Conservation (phyloP, 768 basidiomycete species). For the Polyporus arcularius region DNA sequence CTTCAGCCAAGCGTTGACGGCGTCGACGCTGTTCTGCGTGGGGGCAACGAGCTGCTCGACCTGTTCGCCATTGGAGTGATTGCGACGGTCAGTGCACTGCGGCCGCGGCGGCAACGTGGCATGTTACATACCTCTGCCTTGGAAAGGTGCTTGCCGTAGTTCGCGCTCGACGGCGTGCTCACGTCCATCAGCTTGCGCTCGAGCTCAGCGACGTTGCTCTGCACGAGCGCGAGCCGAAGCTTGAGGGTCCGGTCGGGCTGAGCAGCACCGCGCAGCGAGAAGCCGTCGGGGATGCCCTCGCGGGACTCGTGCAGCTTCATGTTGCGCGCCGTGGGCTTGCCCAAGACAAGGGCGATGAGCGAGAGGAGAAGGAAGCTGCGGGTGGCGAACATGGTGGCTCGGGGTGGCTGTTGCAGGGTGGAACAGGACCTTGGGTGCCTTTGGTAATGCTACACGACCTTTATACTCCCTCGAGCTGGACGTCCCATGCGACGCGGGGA, state of each 20-base stretch:
- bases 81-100: too few species aligned
- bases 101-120: too few species aligned
- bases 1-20: conserved; percentile 29
- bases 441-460: too few species aligned
- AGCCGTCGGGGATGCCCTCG: conserved; percentile 26
- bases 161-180: conserved; percentile 34
- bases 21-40: conserved; percentile 19
- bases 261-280: conserved; percentile 26
- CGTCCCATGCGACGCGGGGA: too few species aligned
- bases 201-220: conserved; percentile 35
- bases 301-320: conserved; percentile 30
- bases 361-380: conserved; percentile 1
- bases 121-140: conserved; percentile 51
- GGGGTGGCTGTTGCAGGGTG: too few species aligned
- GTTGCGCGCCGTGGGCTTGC: conserved; percentile 18
- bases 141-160: conserved; percentile 54
- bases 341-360: conserved; percentile 14
- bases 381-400: too few species aligned
- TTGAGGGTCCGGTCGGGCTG: conserved; percentile 29
- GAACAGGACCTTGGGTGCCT: too few species aligned
- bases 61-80: not conserved
- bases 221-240: conserved; percentile 37
- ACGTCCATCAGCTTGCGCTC: conserved; percentile 35
- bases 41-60: conserved; percentile 25
- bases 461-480: too few species aligned